Conservation (phyloP, 345 rosid species). For the Eutrema heterophyllum region DNA sequence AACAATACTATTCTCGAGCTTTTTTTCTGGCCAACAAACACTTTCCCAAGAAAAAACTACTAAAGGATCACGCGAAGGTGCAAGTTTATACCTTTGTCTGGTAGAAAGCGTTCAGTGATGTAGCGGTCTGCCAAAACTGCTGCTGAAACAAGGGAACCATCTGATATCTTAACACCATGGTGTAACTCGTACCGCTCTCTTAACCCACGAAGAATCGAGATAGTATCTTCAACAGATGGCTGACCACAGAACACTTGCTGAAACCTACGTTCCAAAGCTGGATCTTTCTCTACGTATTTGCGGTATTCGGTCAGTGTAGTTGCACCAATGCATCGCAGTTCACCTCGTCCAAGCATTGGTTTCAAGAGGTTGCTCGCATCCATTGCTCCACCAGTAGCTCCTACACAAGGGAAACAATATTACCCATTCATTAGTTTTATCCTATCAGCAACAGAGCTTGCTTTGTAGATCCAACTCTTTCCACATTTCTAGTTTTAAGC, state of each 20-base stretch:
- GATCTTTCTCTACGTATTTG: slow-evolving; percentile 87
- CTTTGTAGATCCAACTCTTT: neutral
- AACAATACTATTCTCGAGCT: neutral
- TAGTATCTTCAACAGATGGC: slow-evolving; percentile 90
- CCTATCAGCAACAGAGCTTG: neutral
- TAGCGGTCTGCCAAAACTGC: slow-evolving; percentile 86
- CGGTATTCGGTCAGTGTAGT: slow-evolving; percentile 85
- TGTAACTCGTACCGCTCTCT: slow-evolving; percentile 86
- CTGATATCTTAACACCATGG: slow-evolving; percentile 92
- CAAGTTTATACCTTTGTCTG: slow-evolving; percentile 71
- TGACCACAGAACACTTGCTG: slow-evolving; percentile 93
- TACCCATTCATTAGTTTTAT: neutral
- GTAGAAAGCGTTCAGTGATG: slow-evolving; percentile 87
- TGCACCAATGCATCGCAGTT: slow-evolving; percentile 89
- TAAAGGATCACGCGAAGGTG: neutral
- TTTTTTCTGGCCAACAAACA: neutral
- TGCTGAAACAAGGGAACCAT: slow-evolving; percentile 83
- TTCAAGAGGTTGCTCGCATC: slow-evolving; percentile 94
- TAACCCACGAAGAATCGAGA: slow-evolving; percentile 86
- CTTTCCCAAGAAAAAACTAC: neutral
- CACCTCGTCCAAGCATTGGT: slow-evolving; percentile 94
- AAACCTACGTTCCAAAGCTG: slow-evolving; percentile 89
- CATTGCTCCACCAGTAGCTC: slow-evolving; percentile 77
- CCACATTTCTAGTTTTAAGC: too few species aligned
- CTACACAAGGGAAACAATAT: slow-evolving; percentile 30